Base-by-base conservation (phyloP, 495 filamentous ascomycete species). In the Elaphomyces granulatus region DNA sequence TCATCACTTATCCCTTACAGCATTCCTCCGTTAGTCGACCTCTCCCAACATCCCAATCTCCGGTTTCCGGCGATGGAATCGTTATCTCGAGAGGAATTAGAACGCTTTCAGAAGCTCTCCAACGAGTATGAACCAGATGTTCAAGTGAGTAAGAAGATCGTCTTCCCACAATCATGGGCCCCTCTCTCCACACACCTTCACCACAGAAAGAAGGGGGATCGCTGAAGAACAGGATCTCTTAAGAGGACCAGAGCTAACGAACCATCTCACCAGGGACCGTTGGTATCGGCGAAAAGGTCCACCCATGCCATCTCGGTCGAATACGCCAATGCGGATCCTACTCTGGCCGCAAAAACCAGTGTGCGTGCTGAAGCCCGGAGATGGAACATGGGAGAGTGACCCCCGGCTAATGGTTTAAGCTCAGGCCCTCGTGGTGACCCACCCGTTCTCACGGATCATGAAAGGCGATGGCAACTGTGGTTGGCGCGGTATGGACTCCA, bases 391-490 rank as follows among this genome's bases (percentile, higher is more conserved):
- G 19, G 34, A 51, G 40, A 31, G 48, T 60, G 37, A 56, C 36
- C 10, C 34, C 30, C 36, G 45, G 20, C 14, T 14, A 12, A 32
- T 50, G 31, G 20, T 21, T 3, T 28, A 16, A 17, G 8, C 9
- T 18, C 23, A 95, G 87, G 72, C 77, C 20, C 69, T 98, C 36
- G 80, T 83, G 1, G 66, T 79, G 40, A 87, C 81, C 45, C 94
- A 92, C 54, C 83, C 85, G 12, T 77, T 86, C 49, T 90, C 83
- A 50, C 83, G 90, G 32, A 80, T 79, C 3, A 78, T 94, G 60
- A 79, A 78, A 55, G 87, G 90, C 15, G 90, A 98, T 63, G 90
- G 90, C 28, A 87, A 92, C 53, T 98, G 90, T 64, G 90, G 90
- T 47, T 98, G 90, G 88, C 73, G 90, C 79, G 90, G 88, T 94